These are phyloP conservation scores for Pleurotus pulmonarius DNA, from an alignment of 768 basidiomycete genomes.

Conservation along the genomic window DNA sequence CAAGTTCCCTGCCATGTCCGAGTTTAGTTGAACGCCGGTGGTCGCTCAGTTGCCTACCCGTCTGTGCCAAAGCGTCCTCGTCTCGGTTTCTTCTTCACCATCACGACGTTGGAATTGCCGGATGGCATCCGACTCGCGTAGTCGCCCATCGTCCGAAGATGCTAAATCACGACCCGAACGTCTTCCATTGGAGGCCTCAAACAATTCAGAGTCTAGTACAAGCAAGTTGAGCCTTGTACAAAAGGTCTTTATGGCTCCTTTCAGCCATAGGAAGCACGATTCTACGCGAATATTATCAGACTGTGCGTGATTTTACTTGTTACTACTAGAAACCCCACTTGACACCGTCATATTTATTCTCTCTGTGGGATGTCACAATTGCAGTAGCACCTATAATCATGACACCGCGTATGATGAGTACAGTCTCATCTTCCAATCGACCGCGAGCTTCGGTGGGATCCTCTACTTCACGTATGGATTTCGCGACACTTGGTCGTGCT, in stretches of 20 bases:
- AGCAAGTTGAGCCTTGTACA: constrained; percentile 62
- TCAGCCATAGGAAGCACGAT: constrained; percentile 63
- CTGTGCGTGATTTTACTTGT: constrained; percentile 41
- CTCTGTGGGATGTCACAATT: neutral
- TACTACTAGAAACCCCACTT: neutral
- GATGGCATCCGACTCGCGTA: constrained; percentile 36
- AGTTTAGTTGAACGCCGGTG: too few relatives aligned
- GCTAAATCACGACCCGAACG: constrained; percentile 33
- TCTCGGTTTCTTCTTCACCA: neutral
- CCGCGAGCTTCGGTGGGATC: constrained; percentile 29
- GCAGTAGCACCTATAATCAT: constrained; percentile 85
- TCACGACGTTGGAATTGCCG: constrained; percentile 4
- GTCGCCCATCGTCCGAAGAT: constrained; percentile 23
- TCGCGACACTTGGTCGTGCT: constrained; percentile 76
- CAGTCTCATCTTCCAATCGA: constrained; percentile 48
- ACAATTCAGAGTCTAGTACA: constrained; percentile 29
- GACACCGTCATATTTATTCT: neutral
- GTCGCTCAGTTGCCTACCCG: too few relatives aligned
- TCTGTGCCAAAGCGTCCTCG: too few relatives aligned
- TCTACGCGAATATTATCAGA: constrained; percentile 73
- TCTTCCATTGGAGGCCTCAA: constrained; percentile 30
- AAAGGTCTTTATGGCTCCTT: constrained; percentile 69
- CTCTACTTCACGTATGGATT: constrained; percentile 50
- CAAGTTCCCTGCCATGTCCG: too few relatives aligned
- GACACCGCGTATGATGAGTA: constrained; percentile 81